Percentiles rank a stretch among this genome's conserved stretches.
These are phyloP conservation scores for Saccharomycopsis schoenii DNA, from an alignment of 805 yeast species.

Conservation along the genomic window DNA sequence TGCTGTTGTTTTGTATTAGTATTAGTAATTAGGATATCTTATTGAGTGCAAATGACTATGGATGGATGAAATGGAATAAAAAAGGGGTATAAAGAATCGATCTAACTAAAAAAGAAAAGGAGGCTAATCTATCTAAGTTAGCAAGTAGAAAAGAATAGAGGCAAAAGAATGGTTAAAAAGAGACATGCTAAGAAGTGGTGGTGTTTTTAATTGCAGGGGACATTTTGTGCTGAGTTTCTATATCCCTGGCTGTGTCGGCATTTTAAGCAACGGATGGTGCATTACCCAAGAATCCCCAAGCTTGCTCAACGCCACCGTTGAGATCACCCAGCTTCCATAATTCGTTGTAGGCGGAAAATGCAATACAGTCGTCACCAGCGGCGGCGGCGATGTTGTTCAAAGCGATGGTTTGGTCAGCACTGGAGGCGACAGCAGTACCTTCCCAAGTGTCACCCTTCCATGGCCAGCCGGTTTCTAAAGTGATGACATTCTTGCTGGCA, in stretches of 20 bases:
- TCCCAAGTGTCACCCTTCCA: conserved; percentile 43
- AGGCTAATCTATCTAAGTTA: not conserved
- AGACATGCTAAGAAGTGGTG: not conserved
- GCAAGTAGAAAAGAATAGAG: not conserved
- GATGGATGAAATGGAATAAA: not conserved
- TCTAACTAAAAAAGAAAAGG: not conserved
- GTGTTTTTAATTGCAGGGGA: too few species aligned
- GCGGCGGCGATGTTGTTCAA: conserved; percentile 37
- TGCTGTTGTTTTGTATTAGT: too few species aligned
- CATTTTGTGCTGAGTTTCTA: not conserved
- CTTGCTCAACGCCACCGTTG: conserved; percentile 40
- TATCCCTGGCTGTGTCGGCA: too few species aligned
- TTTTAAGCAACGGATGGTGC: conserved; percentile 18
- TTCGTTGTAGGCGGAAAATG: conserved; percentile 56
- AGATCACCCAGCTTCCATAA: conserved; percentile 52
- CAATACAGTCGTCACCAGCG: conserved; percentile 40
- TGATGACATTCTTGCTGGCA: conserved; percentile 32
- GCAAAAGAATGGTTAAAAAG: not conserved
- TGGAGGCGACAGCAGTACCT: conserved; percentile 48
- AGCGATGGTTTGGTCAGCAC: conserved; percentile 41
- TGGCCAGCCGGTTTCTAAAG: conserved; percentile 69
- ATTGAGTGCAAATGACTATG: not conserved
- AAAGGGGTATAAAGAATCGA: not conserved
- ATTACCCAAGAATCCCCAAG: conserved; percentile 37
- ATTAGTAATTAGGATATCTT: too few species aligned